Base-by-base conservation (phyloP, 371 early-diverging fungal species). In the Mortierella sp. region DNA sequence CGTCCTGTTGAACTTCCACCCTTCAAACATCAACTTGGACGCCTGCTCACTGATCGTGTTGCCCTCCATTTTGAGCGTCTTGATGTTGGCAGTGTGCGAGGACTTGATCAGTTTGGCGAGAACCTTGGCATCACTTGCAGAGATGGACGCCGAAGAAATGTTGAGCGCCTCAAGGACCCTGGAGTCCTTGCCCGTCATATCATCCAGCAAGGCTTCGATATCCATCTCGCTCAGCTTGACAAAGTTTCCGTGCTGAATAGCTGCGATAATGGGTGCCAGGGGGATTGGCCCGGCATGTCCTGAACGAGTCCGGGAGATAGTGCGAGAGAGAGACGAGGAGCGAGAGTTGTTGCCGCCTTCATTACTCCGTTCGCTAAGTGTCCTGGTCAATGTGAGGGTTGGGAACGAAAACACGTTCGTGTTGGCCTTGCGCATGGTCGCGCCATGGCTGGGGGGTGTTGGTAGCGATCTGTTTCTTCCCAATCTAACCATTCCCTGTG, bases 21-120 rank as follows among this genome's bases (percentile, higher is more conserved):
- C 86, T 42, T 86, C 86, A 73, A 86, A 86, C 73, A 86, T 79
- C 73, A 82, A 9, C 65, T 86, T 86, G 52, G 79, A 72, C 16
- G 86, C 86, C 76, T 86, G 86, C 21, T 86, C 82, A 82, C 86
- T 86, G 76, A 86, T 86, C n/a, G 80, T 82, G 73, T 78, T 86
- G 38, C 82, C 80, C 54, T 82, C 82, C 86, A 86, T 80, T 55
- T 82, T 82, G 70, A 86, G 73, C 21, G 78, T 71, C 73, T 86
- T 86, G 78, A 86, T 86, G 60, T 86, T 86, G 71, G 82, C 82
- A 2, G 86, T 82, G 65, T 86, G 80, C 1, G 86, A 86, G 1
- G 86, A 86, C 55, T 82, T 82, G 72, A 86, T 86, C 47, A 86
- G 70, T 31, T 80, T 82, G 48, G 86, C 86, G 45, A 86, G 55